Evolutionary conservation across 805 yeast species (phyloP).

Genomic region (Groenewaldozyma tartarivorans): DNA sequence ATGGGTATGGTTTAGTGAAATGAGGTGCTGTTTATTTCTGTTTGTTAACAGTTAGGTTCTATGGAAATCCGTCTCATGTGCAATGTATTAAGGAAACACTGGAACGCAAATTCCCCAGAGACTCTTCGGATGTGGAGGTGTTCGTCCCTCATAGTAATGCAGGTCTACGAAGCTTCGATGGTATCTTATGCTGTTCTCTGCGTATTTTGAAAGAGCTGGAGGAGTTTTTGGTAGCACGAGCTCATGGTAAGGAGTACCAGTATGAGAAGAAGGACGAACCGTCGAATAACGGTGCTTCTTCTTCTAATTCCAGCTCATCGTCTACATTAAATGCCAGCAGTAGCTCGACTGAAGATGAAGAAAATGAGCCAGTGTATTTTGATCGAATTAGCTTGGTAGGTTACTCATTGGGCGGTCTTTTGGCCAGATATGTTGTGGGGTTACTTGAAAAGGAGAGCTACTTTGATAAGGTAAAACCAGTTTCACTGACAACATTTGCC

Average conservation of each 20-base stretch:
- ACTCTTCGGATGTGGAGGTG: slow-evolving; percentile 24
- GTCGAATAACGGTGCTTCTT: neutral
- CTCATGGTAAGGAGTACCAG: slow-evolving; percentile 5
- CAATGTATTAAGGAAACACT: slow-evolving; percentile 37
- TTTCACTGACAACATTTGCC: slow-evolving; percentile 58
- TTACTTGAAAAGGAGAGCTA: slow-evolving; percentile 41
- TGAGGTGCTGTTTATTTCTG: slow-evolving; percentile 1
- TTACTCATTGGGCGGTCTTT: slow-evolving; percentile 84
- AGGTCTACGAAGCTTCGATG: slow-evolving; percentile 75
- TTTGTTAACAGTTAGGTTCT: slow-evolving; percentile 28
- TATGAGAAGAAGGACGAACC: neutral
- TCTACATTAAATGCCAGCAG: neutral
- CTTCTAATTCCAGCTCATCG: neutral
- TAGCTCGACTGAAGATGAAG: slow-evolving; percentile 15
- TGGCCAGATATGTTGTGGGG: slow-evolving; percentile 71
- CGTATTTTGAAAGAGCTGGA: slow-evolving; percentile 59
- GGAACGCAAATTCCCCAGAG: slow-evolving; percentile 32
- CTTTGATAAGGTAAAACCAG: slow-evolving; percentile 53
- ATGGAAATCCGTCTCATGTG: slow-evolving; percentile 61
- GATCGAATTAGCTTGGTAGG: slow-evolving; percentile 67
- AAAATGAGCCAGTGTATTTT: slow-evolving; percentile 34
- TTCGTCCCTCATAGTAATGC: slow-evolving; percentile 49
- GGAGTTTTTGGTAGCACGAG: slow-evolving; percentile 24
- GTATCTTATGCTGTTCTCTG: slow-evolving; percentile 55
- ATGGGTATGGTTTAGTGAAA: slow-evolving; percentile 44